These are phyloP conservation scores for Arbutus unedo DNA, from an alignment of 148 eudicot species.

Conservation along the genomic window DNA sequence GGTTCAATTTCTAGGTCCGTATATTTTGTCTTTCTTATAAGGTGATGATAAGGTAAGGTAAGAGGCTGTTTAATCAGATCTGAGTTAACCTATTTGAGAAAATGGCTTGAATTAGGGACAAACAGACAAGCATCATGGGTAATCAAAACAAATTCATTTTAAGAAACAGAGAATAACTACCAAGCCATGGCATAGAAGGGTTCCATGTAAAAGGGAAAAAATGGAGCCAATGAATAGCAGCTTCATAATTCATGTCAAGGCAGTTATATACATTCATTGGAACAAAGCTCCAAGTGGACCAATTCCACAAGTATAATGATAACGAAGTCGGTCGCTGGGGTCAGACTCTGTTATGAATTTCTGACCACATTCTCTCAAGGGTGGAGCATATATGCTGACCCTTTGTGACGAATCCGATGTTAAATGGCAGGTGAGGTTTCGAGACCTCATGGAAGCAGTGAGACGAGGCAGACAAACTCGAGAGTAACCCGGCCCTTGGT, in stretches of 20 bases:
- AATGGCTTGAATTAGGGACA: not conserved
- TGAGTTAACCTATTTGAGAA: not conserved
- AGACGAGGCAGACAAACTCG: slow-evolving; percentile 85
- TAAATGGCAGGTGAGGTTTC: not conserved
- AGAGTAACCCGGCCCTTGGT: slow-evolving; percentile 62
- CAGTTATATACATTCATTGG: not conserved
- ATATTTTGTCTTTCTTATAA: too few species aligned
- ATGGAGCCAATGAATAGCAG: not conserved
- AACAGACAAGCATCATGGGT: not conserved
- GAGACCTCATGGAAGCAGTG: slow-evolving; percentile 51
- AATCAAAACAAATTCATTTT: not conserved
- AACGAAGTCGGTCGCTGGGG: too few species aligned
- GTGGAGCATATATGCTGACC: not conserved
- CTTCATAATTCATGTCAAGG: not conserved
- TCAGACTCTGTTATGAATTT: too few species aligned
- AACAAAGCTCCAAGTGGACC: not conserved
- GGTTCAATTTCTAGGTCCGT: too few species aligned
- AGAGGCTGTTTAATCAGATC: too few species aligned
- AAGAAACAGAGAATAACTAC: not conserved
- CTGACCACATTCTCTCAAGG: not conserved
- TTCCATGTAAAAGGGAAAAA: not conserved
- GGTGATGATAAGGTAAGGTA: too few species aligned
- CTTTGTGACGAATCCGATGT: not conserved
- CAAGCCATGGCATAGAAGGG: not conserved
- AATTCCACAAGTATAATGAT: not conserved